Percentiles rank a stretch among this genome's conserved stretches.
phyloP scores from a whole-genome alignment of 2,329 filamentous ascomycete genomes.

The Pseudocercospora pini-densiflorae region DNA sequence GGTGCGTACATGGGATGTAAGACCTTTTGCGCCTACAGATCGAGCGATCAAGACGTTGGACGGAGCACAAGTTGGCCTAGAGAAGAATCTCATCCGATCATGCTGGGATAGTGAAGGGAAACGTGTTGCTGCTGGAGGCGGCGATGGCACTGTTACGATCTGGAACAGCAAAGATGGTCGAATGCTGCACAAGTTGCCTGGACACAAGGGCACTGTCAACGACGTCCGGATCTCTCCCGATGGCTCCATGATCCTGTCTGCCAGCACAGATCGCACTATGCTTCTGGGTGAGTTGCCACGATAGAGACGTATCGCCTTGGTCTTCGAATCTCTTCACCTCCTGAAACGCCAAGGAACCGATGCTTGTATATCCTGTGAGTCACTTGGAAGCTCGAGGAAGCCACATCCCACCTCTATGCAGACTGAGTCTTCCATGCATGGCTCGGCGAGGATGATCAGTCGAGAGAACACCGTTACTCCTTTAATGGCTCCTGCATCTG shows the following conservation, averaged over 20 bases:
- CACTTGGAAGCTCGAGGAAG: not conserved
- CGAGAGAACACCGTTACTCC: not conserved
- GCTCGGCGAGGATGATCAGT: not conserved
- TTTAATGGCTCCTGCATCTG: not conserved
- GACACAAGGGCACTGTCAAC: conserved; percentile 94
- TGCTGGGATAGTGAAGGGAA: conserved; percentile 89
- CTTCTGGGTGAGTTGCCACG: conserved; percentile 40
- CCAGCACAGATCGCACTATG: conserved; percentile 42
- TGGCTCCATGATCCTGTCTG: conserved; percentile 68
- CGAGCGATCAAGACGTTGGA: conserved; percentile 87
- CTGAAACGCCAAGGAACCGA: not conserved
- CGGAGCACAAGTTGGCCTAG: conserved; percentile 82
- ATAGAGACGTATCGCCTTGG: conserved; percentile 12
- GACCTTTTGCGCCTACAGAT: conserved; percentile 89
- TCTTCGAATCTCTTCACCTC: not conserved
- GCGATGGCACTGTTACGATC: conserved; percentile 86
- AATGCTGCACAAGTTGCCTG: conserved; percentile 90
- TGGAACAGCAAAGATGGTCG: conserved; percentile 92
- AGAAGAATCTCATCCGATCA: conserved; percentile 88
- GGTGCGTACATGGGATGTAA: conserved; percentile 92
- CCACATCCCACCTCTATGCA: not conserved
- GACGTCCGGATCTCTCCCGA: conserved; percentile 89
- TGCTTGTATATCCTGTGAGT: not conserved
- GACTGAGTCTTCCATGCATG: not conserved
- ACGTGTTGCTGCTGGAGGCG: conserved; percentile 85